Percentiles rank a stretch among this genome's conserved stretches.
These are phyloP conservation scores for Immersiella caudata DNA, from an alignment of 495 filamentous ascomycete genomes.

Conservation along the genomic window DNA sequence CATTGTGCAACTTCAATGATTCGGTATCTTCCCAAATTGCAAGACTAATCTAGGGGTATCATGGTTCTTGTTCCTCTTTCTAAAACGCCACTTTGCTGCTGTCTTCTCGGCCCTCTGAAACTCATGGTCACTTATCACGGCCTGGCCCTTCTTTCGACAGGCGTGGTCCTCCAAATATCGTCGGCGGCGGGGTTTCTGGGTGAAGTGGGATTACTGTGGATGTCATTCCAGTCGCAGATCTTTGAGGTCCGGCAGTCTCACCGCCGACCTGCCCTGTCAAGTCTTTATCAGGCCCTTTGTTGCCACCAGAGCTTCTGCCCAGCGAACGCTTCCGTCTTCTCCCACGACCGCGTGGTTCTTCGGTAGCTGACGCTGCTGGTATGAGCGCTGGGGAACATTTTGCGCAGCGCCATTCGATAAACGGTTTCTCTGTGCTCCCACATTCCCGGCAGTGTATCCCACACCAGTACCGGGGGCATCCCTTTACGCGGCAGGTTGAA, in stretches of 20 bases:
- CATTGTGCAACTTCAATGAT: neutral
- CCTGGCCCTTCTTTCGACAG: neutral
- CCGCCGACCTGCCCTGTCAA: neutral
- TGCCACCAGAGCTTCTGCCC: neutral
- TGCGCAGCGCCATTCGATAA: slow-evolving; percentile 38
- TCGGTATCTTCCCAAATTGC: neutral
- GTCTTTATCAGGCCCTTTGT: neutral
- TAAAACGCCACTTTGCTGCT: neutral
- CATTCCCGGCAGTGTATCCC: slow-evolving; percentile 44
- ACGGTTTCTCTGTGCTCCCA: slow-evolving; percentile 37
- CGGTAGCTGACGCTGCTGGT: neutral
- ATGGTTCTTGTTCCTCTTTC: neutral
- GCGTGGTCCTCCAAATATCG: slow-evolving; percentile 13
- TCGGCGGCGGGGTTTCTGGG: neutral
- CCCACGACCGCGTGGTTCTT: neutral
- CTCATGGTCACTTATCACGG: neutral
- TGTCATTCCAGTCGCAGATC: neutral
- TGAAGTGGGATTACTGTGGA: neutral
- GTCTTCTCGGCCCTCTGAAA: neutral
- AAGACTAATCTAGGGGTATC: neutral
- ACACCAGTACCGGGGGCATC: slow-evolving; percentile 39
- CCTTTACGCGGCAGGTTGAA: slow-evolving; percentile 36
- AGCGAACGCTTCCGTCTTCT: neutral
- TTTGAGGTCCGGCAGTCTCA: neutral
- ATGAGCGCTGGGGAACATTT: slow-evolving; percentile 19